A percentile compares a stretch with the other conserved stretches of the same genome.
phyloP scores from a whole-genome alignment of 2,329 filamentous ascomycete species.

The Ophiocordyceps sinensis region DNA sequence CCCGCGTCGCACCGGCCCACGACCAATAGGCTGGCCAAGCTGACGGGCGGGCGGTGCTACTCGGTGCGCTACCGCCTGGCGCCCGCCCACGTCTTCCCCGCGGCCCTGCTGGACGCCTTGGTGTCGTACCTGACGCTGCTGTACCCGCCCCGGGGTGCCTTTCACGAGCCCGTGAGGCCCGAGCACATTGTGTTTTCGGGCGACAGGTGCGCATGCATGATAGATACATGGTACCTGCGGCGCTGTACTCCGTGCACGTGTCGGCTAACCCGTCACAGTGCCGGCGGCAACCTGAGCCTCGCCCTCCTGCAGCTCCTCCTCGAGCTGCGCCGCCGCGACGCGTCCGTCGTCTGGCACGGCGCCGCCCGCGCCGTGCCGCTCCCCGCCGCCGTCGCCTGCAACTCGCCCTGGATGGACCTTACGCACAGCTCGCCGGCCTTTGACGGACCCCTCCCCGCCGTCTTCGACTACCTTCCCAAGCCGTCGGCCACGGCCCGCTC shows the following conservation, averaged over 20 bases:
- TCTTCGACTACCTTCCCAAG: slow-evolving; percentile 35
- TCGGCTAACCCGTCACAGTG: too few species aligned
- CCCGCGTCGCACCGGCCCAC: slow-evolving; percentile 49
- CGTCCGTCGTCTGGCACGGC: slow-evolving; percentile 46
- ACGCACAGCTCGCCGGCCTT: slow-evolving; percentile 33
- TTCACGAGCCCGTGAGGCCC: slow-evolving; percentile 50
- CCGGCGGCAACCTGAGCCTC: slow-evolving; percentile 57
- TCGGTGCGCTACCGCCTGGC: slow-evolving; percentile 62
- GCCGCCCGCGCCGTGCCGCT: slow-evolving; percentile 42
- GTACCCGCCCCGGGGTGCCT: slow-evolving; percentile 52
- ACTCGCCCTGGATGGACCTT: slow-evolving; percentile 60
- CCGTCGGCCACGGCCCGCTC: slow-evolving; percentile 16
- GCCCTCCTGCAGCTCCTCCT: slow-evolving; percentile 55
- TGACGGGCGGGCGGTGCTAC: slow-evolving; percentile 54
- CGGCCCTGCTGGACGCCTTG: slow-evolving; percentile 58
- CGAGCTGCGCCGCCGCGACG: slow-evolving; percentile 35
- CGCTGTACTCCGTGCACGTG: too few species aligned
- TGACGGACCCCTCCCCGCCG: slow-evolving; percentile 11
- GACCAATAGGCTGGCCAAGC: slow-evolving; percentile 46
- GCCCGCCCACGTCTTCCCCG: slow-evolving; percentile 61
- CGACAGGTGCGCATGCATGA: slow-evolving; percentile 52
- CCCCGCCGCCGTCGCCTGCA: slow-evolving; percentile 48
- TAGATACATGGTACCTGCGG: too few species aligned
- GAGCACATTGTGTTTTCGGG: slow-evolving; percentile 57
- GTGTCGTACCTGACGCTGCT: slow-evolving; percentile 59